phyloP scores from a whole-genome alignment of 805 yeast species.

The Torulaspora maleeae region DNA sequence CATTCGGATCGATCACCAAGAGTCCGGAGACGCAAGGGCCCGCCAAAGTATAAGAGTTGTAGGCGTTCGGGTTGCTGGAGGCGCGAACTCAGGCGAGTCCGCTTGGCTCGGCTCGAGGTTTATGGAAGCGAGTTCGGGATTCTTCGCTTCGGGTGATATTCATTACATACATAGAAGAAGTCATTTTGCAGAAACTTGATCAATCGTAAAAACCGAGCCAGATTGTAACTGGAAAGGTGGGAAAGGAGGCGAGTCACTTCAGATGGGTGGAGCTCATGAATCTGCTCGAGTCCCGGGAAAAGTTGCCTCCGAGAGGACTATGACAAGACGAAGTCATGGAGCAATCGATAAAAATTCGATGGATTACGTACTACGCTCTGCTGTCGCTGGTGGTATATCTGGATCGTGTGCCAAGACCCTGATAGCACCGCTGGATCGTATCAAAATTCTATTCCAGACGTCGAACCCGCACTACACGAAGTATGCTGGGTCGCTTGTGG shows the following conservation, averaged over 20 bases:
- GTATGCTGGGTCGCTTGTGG: conserved; percentile 74
- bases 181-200: not conserved
- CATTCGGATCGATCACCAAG: not conserved
- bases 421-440: conserved; percentile 92
- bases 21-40: no score
- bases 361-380: conserved; percentile 78
- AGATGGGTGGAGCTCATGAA: conserved; percentile 6
- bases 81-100: not conserved
- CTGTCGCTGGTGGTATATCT: conserved; percentile 91
- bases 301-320: conserved; percentile 1
- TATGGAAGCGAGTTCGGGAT: conserved; percentile 5
- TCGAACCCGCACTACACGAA: conserved; percentile 82
- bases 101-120: not conserved
- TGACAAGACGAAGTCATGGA: not conserved
- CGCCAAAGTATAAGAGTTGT: not conserved
- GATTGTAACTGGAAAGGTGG: not conserved
- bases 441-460: conserved; percentile 92
- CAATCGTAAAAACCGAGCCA: no score
- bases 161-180: not conserved
- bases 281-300: conserved; percentile 1
- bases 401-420: conserved; percentile 95
- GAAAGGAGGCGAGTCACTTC: not conserved
- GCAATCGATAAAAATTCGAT: conserved; percentile 59
- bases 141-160: not conserved
- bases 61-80: not conserved